Evolutionary conservation across 2,329 filamentous ascomycete species (phyloP).

Genomic region (Alternaria arbusti): DNA sequence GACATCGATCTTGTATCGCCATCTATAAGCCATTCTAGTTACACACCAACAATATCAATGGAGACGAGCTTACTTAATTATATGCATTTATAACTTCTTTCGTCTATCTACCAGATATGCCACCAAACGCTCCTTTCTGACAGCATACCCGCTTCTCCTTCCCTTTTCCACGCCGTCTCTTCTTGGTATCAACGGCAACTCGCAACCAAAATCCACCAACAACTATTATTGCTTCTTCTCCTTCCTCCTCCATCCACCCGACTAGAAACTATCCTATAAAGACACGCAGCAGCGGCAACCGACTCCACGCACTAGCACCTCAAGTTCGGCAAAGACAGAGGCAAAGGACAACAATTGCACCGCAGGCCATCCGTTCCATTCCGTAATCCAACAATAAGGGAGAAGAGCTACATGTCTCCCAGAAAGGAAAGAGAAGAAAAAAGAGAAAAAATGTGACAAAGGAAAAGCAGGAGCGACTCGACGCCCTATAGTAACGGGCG

Average conservation of each 20-base stretch:
- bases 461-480: neutral
- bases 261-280: neutral
- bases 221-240: neutral
- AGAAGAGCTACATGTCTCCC: neutral
- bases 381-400: neutral
- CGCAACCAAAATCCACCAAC: neutral
- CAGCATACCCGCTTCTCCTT: neutral
- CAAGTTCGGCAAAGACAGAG: neutral
- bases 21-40: neutral
- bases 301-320: neutral
- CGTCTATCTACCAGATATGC: slow-evolving; percentile 12
- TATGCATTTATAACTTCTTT: slow-evolving; percentile 10
- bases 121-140: neutral
- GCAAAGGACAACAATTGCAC: neutral
- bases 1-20: neutral
- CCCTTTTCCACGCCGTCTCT: neutral
- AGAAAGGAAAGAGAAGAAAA: neutral
- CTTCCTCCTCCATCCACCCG: neutral
- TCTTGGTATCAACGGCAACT: neutral
- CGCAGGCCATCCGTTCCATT: neutral
- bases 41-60: neutral
- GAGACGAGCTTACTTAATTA: neutral
- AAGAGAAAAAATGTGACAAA: slow-evolving; percentile 1
- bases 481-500: neutral
- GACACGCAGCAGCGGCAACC: neutral